Evolutionary conservation across 805 yeast species (phyloP).

Genomic region (Candida berthetii): DNA sequence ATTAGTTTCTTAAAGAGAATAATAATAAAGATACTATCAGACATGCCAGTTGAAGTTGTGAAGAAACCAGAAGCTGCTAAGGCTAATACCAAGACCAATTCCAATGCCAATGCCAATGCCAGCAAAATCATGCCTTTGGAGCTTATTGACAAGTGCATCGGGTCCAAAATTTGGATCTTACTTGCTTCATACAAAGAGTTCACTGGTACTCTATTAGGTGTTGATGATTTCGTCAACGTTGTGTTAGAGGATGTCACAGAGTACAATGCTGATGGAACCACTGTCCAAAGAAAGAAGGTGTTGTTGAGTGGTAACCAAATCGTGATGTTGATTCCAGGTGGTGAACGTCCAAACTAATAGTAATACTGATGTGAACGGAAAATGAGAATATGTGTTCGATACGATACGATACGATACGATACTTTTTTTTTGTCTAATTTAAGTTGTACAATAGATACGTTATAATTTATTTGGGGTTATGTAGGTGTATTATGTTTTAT

Average conservation of each 20-base stretch:
- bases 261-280: slow-evolving; percentile 36
- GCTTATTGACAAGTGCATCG: slow-evolving; percentile 81
- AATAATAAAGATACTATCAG: no score
- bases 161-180: slow-evolving; percentile 71
- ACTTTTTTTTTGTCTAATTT: neutral
- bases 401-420: neutral
- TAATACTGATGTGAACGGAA: no score
- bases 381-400: neutral
- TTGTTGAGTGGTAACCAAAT: slow-evolving; percentile 67
- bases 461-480: no score
- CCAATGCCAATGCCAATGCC: no score
- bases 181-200: slow-evolving; percentile 63
- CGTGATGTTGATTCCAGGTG: slow-evolving; percentile 62
- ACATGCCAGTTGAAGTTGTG: no score
- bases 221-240: slow-evolving; percentile 92
- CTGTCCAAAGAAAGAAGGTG: slow-evolving; percentile 49
- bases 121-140: slow-evolving; percentile 58
- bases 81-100: no score
- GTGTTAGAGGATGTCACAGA: slow-evolving; percentile 81
- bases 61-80: no score
- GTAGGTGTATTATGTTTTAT: neutral
- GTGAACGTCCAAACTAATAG: slow-evolving; percentile 27
- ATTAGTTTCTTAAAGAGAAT: no score
- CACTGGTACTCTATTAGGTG: slow-evolving; percentile 83
- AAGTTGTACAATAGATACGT: no score